phyloP scores from a whole-genome alignment of 129 eudicot genomes.

The Flaveria robusta region DNA sequence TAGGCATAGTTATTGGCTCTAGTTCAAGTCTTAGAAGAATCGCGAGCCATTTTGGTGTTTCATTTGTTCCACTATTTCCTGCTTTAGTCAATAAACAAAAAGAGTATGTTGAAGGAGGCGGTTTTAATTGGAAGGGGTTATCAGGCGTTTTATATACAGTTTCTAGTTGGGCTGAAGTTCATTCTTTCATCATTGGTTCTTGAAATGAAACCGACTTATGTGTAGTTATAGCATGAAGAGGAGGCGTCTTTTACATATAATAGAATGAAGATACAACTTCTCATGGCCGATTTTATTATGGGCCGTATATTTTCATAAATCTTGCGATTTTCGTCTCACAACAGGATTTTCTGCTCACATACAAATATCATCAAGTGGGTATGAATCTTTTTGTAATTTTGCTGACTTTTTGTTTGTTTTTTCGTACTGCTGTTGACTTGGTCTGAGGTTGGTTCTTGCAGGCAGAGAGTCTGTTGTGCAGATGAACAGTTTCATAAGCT shows the following conservation, averaged over 20 bases:
- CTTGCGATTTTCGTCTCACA: slow-evolving; percentile 26
- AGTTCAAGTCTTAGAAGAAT: slow-evolving; percentile 71
- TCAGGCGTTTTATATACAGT: slow-evolving; percentile 82
- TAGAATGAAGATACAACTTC: slow-evolving; percentile 35
- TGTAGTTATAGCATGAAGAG: slow-evolving; percentile 38
- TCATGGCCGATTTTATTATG: slow-evolving; percentile 39
- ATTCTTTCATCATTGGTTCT: slow-evolving; percentile 66
- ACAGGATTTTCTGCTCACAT: slow-evolving; percentile 26
- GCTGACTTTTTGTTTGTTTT: neutral
- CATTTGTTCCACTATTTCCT: slow-evolving; percentile 67
- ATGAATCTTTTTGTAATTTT: slow-evolving; percentile 21
- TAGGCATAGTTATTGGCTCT: slow-evolving; percentile 82
- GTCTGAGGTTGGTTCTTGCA: slow-evolving; percentile 26
- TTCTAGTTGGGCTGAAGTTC: slow-evolving; percentile 88
- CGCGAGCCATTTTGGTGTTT: slow-evolving; percentile 75
- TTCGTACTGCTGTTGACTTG: slow-evolving; percentile 20
- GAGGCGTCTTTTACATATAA: slow-evolving; percentile 32
- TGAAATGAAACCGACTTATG: slow-evolving; percentile 15
- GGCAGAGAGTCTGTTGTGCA: slow-evolving; percentile 29
- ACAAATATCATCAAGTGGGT: slow-evolving; percentile 21
- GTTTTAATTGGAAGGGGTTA: slow-evolving; percentile 60
- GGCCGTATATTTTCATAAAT: slow-evolving; percentile 29
- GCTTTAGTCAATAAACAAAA: slow-evolving; percentile 71
- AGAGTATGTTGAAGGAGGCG: slow-evolving; percentile 44
- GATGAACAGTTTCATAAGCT: slow-evolving; percentile 30